Evolutionary conservation across 192 early-diverging fungal genomes (phyloP), one percentile per base, ranked within the genome.

Genomic region (Chytriomyces confervae): DNA sequence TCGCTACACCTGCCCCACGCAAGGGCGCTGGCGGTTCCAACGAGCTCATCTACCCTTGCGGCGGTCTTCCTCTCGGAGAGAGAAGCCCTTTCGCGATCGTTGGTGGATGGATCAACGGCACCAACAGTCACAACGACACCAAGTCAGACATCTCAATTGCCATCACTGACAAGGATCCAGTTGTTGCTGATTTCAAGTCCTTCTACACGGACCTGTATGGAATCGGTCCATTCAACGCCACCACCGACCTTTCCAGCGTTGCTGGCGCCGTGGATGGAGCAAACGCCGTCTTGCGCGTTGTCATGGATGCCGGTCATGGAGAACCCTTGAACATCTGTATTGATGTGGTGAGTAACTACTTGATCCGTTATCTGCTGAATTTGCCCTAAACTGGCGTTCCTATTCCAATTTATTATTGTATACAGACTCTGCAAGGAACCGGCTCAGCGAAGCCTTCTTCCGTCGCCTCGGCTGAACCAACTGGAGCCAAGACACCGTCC

Each of bases 31-130:
- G 11, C 16, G 63, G 36, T 4, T 13, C 13, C 18, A 16, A 23
- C 20, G 63, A 65, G 63, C 63, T 65, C 18, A 27, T 65, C 18
- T 27, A 65, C 36, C 63, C 63, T 3, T 65, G 63, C 36, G 63
- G 63, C 1, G 63, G 63, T 23, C 18, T 65, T 23, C 63, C 63
- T 2, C 18, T 27, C 16, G 63, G 16, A 13, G 24, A 23, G 18
- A 13, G 63, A 13, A 65, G 18, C 27, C 0, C 16, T 13, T 20
- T 65, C 63, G 1, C 53, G 3, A 20, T 57, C 53, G 20, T 20
- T 20, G 53, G 53, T 13, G 53, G 16, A 1, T 5, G 53, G 53
- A n/a, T 57, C 1, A 57, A 57, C 53, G 53, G 53, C 53, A 57
- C 53, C 13, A n/a, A n/a, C 16, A 20, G 53, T 20, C 53, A 57